Percentiles rank a stretch among this genome's conserved stretches.
Conservation (phyloP, 768 basidiomycete species). For the Boletus vinaceobasis region DNA sequence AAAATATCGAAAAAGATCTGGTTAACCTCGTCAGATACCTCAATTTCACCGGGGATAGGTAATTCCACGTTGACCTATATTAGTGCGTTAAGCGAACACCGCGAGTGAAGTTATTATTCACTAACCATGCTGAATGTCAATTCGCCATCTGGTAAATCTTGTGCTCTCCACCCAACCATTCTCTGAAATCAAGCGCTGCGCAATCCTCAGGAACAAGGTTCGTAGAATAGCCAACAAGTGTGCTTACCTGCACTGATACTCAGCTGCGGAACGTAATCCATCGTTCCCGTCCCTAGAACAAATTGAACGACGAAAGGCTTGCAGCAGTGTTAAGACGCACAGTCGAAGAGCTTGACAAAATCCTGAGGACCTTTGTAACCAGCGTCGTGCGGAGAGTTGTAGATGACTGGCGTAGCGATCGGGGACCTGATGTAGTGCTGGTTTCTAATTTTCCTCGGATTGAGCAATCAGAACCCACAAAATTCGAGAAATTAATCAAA, state of each 20-base stretch:
- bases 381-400: slow-evolving; percentile 45
- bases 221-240: background rate
- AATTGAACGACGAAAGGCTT: background rate
- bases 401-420: slow-evolving; percentile 53
- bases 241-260: slow-evolving; percentile 50
- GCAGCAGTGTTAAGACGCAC: slow-evolving; percentile 16
- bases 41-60: slow-evolving; percentile 31
- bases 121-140: slow-evolving; percentile 69
- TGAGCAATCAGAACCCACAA: background rate
- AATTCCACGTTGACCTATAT: slow-evolving; percentile 41
- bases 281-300: slow-evolving; percentile 58
- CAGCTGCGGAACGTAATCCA: slow-evolving; percentile 51
- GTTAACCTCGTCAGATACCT: slow-evolving; percentile 13
- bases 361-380: slow-evolving; percentile 26
- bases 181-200: slow-evolving; percentile 68
- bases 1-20: slow-evolving; percentile 16
- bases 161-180: slow-evolving; percentile 71
- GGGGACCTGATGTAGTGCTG: slow-evolving; percentile 59
- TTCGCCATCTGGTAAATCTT: slow-evolving; percentile 56
- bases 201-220: slow-evolving; percentile 2
- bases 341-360: slow-evolving; percentile 52
- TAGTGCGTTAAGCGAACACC: background rate
- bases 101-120: background rate
- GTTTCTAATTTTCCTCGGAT: slow-evolving; percentile 40
- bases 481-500: slow-evolving; percentile 21